These are phyloP conservation scores for Prunus yedoensis DNA, from an alignment of 331 rosid genomes.

Conservation along the genomic window DNA sequence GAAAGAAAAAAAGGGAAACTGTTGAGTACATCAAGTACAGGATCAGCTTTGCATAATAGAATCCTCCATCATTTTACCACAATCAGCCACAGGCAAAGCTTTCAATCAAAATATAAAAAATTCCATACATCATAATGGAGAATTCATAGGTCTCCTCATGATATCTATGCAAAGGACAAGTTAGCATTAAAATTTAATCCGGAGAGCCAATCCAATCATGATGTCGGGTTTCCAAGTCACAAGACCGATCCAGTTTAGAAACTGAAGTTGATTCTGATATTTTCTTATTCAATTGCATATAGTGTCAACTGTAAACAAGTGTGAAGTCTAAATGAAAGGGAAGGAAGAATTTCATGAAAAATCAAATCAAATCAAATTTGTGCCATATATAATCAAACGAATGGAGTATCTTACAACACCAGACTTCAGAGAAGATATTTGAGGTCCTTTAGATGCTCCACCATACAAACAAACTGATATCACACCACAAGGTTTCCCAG, in stretches of 20 bases:
- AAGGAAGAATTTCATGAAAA: no score
- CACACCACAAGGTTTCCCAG: conserved; percentile 82
- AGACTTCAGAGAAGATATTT: conserved; percentile 76
- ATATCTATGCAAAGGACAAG: background rate
- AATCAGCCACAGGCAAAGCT: background rate
- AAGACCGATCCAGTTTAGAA: background rate
- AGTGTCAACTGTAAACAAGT: background rate
- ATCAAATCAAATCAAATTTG: background rate
- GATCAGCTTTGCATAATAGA: background rate
- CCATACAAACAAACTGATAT: conserved; percentile 77
- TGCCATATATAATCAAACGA: conserved; percentile 14
- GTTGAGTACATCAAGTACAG: background rate
- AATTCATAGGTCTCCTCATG: background rate
- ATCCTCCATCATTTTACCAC: background rate
- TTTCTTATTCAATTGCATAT: no score
- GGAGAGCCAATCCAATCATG: background rate
- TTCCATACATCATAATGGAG: background rate
- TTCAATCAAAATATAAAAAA: no score
- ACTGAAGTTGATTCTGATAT: background rate
- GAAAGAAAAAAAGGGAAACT: background rate
- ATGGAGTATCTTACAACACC: conserved; percentile 71
- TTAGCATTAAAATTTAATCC: background rate
- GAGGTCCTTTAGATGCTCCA: conserved; percentile 90
- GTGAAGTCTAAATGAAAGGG: background rate
- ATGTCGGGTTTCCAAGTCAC: background rate